Conservation (phyloP, 352 stramenopile genomes). For the Phytophthora capsici region DNA sequence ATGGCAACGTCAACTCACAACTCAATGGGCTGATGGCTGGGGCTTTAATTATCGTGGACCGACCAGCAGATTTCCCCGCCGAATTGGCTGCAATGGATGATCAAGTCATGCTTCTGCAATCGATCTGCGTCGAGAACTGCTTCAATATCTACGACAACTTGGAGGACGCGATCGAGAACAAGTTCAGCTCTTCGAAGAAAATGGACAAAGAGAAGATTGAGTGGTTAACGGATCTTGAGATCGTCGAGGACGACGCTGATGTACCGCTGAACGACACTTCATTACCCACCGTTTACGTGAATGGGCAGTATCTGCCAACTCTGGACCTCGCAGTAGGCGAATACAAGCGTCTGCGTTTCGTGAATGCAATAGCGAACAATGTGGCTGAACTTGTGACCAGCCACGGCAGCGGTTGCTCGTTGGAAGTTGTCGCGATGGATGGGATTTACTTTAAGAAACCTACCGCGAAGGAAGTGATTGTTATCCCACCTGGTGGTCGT, state of each 20-base stretch:
- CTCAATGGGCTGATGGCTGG: conserved; percentile 80
- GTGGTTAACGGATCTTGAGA: conserved; percentile 37
- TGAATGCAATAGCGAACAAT: conserved; percentile 88
- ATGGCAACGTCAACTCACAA: conserved; percentile 81
- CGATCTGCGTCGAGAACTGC: conserved; percentile 74
- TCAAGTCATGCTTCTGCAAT: conserved; percentile 70
- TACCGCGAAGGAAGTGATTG: conserved; percentile 50
- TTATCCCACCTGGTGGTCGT: conserved; percentile 70
- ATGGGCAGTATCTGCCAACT: conserved; percentile 73
- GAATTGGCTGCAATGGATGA: conserved; percentile 70
- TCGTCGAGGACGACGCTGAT: conserved; percentile 39
- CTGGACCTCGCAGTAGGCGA: conserved; percentile 56
- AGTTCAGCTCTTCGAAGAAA: conserved; percentile 36
- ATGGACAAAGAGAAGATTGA: conserved; percentile 24
- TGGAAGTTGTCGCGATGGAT: conserved; percentile 73
- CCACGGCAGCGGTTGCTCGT: conserved; percentile 42
- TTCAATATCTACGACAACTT: conserved; percentile 66
- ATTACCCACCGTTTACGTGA: conserved; percentile 73
- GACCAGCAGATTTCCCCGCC: conserved; percentile 53
- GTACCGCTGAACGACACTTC: conserved; percentile 77
- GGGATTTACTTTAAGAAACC: conserved; percentile 68
- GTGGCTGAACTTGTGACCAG: conserved; percentile 70
- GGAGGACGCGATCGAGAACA: conserved; percentile 63
- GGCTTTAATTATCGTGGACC: conserved; percentile 67
- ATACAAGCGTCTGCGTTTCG: conserved; percentile 71